Evolutionary conservation across 768 basidiomycete species (phyloP), one percentile per base, ranked within the genome.

Genomic region (Suillus sp.): DNA sequence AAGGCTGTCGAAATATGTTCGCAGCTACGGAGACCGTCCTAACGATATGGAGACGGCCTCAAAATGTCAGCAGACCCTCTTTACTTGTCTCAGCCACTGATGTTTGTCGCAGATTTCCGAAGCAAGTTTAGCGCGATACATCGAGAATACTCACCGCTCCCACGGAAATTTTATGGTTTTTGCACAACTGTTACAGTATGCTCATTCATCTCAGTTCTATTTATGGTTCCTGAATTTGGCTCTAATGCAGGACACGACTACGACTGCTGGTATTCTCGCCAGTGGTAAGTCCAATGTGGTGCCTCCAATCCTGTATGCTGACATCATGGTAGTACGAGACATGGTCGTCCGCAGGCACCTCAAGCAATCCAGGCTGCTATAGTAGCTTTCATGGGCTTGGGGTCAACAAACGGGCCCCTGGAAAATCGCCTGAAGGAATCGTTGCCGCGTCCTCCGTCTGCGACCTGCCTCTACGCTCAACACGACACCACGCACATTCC

Each of bases 291-390:
- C 11, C 30, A 9, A 16, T 16, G 35, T 32, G 55, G 51, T 58
- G 27, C 42, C 50, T 59, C 43, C 55, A 64, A 11, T 32, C n/a
- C 32, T 38, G 4, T 47, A 4, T 64, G 13, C 55, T 66, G 59
- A 70, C 43, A 20, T 34, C 61, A 50, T 60, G 32, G 54, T 68
- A 91, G 91, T 92, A 57, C 83, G 90, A 43, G 91, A 92, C 70
- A 92, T 91, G 89, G 90, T 92, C 56, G 85, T 91, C 42, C 86
- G 91, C 51, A 86, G 91, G 68, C 89, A 92, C 69, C 80, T 92
- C 32, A 89, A 87, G 66, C 88, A 89, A 68, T 89, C 87, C 9
- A 89, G 85, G 70, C 80, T 92, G 43, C 75, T 90, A 68, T 90
- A 77, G 81, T 42, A 9, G 25, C 18, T 27, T 10, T n/a, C 13